Percentiles rank a stretch among this genome's conserved stretches.
Conservation (phyloP, 2,329 filamentous ascomycete genomes). For the Colletotrichum neosansevieriae region DNA sequence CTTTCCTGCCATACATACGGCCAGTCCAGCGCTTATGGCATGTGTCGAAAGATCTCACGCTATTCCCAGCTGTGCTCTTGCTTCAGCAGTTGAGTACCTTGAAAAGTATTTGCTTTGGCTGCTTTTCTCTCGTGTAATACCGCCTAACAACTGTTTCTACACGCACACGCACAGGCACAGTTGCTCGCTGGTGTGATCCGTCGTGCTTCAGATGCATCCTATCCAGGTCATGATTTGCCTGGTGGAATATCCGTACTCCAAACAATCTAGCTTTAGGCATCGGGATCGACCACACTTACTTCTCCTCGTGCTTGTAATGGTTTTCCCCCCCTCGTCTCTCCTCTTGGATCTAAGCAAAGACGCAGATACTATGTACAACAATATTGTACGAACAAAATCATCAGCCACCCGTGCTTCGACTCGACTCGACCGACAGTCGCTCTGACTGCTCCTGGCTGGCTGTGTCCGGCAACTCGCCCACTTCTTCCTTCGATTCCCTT, state of each 20-base stretch:
- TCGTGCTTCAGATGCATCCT: slow-evolving; percentile 18
- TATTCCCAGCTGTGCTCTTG: too few species aligned
- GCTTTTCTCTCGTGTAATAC: not conserved
- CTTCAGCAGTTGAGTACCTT: not conserved
- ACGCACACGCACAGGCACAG: not conserved
- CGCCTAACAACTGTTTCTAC: not conserved
- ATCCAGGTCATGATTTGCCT: slow-evolving; percentile 11
- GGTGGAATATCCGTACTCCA: slow-evolving; percentile 3
- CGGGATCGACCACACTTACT: not conserved
- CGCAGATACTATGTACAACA: slow-evolving; percentile 19
- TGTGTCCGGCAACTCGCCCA: slow-evolving; percentile 28
- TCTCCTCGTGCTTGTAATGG: not conserved
- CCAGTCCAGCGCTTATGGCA: not conserved
- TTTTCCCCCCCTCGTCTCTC: not conserved
- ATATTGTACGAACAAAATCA: not conserved
- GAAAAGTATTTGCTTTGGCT: not conserved
- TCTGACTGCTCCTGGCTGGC: slow-evolving; percentile 14
- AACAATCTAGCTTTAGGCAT: not conserved
- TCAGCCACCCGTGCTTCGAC: slow-evolving; percentile 10
- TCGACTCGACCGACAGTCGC: slow-evolving; percentile 5
- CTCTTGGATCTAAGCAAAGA: not conserved
- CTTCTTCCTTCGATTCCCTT: slow-evolving; percentile 39
- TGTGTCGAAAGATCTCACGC: not conserved
- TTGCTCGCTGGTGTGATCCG: not conserved
- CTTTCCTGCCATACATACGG: not conserved